Evolutionary conservation across 2,329 filamentous ascomycete species (phyloP).

Genomic region (Curvularia sp.): DNA sequence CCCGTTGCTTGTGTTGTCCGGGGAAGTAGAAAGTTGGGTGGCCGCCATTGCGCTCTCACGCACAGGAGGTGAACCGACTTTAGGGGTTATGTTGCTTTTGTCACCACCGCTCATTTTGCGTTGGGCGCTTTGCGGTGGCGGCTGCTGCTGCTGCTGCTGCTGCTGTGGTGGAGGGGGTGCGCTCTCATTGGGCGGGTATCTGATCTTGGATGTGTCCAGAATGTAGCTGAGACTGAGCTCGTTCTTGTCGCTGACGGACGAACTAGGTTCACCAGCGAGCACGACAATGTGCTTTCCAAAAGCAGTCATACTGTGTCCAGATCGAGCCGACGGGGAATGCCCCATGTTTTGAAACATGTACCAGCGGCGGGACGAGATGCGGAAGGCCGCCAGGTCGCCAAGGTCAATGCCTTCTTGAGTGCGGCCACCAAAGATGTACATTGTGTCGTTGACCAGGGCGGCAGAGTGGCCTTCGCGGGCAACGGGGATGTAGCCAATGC

Average conservation of each 20-base stretch:
- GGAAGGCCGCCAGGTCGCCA: conserved; percentile 88
- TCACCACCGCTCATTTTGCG: conserved; percentile 58
- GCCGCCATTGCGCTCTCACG: conserved; percentile 54
- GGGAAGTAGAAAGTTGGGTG: conserved; percentile 46
- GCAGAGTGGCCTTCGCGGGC: conserved; percentile 94
- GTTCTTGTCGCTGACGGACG: conserved; percentile 77
- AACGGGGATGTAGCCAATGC: conserved; percentile 95
- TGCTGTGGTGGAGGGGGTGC: conserved; percentile 28
- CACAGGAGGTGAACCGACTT: conserved; percentile 40
- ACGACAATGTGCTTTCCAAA: conserved; percentile 93
- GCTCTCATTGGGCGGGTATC: conserved; percentile 81
- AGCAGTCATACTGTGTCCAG: conserved; percentile 96
- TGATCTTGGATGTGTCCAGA: conserved; percentile 92
- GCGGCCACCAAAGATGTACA: conserved; percentile 98
- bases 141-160: conserved; percentile 34
- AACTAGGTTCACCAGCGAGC: conserved; percentile 91
- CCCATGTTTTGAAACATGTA: conserved; percentile 99
- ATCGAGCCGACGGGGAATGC: conserved; percentile 88
- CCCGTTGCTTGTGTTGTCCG: conserved; percentile 39
- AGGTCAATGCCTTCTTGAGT: conserved; percentile 92
- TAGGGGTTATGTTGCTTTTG: conserved; percentile 51
- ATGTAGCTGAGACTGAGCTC: conserved; percentile 91
- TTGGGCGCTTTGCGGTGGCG: conserved; percentile 41
- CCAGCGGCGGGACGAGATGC: conserved; percentile 85
- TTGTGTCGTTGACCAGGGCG: conserved; percentile 92